Percentiles rank a stretch among this genome's conserved stretches.
Conservation (phyloP, 2,329 filamentous ascomycete genomes). For the Coccinonectria pachysandricola region DNA sequence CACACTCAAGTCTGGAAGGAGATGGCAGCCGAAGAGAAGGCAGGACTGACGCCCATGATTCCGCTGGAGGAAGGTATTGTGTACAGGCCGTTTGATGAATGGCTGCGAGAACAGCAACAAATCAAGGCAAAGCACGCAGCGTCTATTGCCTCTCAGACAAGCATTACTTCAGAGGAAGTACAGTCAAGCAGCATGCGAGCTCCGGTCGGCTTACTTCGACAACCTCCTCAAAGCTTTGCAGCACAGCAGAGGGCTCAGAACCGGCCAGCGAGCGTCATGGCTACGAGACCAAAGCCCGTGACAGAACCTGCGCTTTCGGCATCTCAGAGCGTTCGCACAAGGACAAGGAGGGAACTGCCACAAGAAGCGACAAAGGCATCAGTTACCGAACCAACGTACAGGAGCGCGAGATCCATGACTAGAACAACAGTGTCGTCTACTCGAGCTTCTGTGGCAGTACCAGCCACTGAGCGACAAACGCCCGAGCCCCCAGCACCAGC, state of each 20-base stretch:
- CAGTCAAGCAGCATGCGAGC: conserved; percentile 23
- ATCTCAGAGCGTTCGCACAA: conserved; percentile 22
- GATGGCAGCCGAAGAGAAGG: conserved; percentile 58
- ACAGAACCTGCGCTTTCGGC: conserved; percentile 14
- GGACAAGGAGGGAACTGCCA: conserved; percentile 18
- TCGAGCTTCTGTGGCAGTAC: conserved; percentile 17
- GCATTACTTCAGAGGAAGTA: conserved; percentile 25
- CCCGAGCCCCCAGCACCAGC: conserved; percentile 16
- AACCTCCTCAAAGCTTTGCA: conserved; percentile 54
- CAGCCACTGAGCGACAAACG: conserved; percentile 19
- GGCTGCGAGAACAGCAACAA: conserved; percentile 42
- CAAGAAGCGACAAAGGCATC: conserved; percentile 15
- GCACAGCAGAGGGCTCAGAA: conserved; percentile 53
- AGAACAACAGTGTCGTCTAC: conserved; percentile 17
- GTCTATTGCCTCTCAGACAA: conserved; percentile 19
- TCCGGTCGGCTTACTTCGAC: conserved; percentile 36
- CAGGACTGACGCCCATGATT: conserved; percentile 52
- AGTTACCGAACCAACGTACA: conserved; percentile 13
- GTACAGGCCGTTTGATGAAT: conserved; percentile 54
- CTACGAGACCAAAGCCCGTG: conserved; percentile 16
- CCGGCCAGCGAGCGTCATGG: conserved; percentile 26
- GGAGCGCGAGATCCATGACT: conserved; percentile 18
- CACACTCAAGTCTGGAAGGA: conserved; percentile 54
- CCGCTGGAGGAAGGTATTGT: conserved; percentile 52
- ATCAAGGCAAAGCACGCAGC: conserved; percentile 23